Percentiles rank a stretch among this genome's conserved stretches.
These are phyloP conservation scores for Hymenoscyphus infarciens DNA, from an alignment of 2,329 filamentous ascomycete genomes.

Conservation along the genomic window DNA sequence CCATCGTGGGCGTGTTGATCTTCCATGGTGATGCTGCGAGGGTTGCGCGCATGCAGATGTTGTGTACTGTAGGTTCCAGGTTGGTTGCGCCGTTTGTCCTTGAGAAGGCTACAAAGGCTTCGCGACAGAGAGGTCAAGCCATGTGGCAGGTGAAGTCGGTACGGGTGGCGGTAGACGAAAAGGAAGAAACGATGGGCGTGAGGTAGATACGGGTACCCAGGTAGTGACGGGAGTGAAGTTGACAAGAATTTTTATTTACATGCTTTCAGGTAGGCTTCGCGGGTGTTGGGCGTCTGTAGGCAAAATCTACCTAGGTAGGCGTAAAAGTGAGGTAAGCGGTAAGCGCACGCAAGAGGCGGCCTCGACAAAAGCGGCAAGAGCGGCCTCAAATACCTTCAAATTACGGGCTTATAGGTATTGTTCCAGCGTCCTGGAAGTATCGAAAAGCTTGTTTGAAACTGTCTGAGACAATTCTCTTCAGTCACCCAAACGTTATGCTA, in stretches of 20 bases:
- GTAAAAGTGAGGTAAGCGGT: slow-evolving; percentile 1
- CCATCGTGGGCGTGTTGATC: slow-evolving; percentile 27
- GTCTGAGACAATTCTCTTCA: too few relatives aligned
- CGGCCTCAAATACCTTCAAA: not conserved
- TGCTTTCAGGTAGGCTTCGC: not conserved
- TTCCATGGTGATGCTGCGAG: slow-evolving; percentile 37
- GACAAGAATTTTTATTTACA: too few relatives aligned
- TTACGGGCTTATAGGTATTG: too few relatives aligned
- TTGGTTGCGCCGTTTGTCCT: slow-evolving; percentile 20
- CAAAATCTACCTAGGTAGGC: not conserved
- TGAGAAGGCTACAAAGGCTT: slow-evolving; percentile 14
- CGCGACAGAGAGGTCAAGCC: not conserved
- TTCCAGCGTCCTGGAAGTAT: too few relatives aligned
- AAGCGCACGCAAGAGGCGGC: not conserved
- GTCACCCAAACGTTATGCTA: too few relatives aligned
- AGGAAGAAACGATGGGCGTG: not conserved
- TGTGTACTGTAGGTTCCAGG: slow-evolving; percentile 8
- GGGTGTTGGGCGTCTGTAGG: not conserved
- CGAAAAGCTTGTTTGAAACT: too few relatives aligned
- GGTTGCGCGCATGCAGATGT: slow-evolving; percentile 30
- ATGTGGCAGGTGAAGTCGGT: slow-evolving; percentile 1
- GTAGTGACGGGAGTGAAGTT: too few relatives aligned
- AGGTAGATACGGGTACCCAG: too few relatives aligned
- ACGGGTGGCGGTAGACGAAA: not conserved
- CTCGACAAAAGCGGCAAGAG: not conserved